Percentiles rank a stretch among this genome's conserved stretches.
Evolutionary conservation across 2,329 filamentous ascomycete species (phyloP).

Genomic region (Madurella fahalii): DNA sequence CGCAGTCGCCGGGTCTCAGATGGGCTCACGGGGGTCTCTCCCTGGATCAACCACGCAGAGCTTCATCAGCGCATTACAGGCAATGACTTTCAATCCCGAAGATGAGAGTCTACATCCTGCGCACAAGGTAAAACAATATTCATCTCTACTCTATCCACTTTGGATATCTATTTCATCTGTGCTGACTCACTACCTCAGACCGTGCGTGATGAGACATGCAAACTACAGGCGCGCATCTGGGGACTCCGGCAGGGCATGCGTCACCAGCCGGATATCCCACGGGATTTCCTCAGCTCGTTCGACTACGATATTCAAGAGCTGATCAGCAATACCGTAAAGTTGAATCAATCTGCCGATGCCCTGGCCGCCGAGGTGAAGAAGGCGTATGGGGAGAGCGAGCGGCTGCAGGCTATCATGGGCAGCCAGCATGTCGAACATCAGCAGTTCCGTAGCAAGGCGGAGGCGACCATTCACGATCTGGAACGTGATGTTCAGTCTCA

Average conservation of each 20-base stretch:
- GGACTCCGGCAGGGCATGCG: constrained; percentile 11
- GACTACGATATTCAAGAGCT: constrained; percentile 14
- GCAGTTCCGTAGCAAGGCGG: neutral
- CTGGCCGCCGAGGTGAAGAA: constrained; percentile 3
- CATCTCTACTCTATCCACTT: neutral
- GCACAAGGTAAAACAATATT: constrained; percentile 4
- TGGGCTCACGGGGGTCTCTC: neutral
- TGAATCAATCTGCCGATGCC: constrained; percentile 4
- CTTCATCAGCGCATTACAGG: constrained; percentile 4
- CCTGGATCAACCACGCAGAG: neutral
- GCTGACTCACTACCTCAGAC: constrained; percentile 9
- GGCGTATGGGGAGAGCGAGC: neutral
- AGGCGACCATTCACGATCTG: neutral
- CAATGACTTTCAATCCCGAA: neutral
- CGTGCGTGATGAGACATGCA: constrained; percentile 2
- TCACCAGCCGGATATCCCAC: neutral
- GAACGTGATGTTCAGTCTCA: constrained; percentile 4
- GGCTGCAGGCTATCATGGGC: neutral
- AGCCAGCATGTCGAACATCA: neutral
- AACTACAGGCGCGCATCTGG: constrained; percentile 13
- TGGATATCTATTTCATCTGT: neutral
- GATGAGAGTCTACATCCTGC: constrained; percentile 7
- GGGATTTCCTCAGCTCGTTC: neutral
- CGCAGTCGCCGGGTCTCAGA: neutral
- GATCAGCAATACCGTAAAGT: constrained; percentile 1